Evolutionary conservation across 192 early-diverging fungal genomes (phyloP), one percentile per base, ranked within the genome.

Genomic region (Glomus cerebriforme): DNA sequence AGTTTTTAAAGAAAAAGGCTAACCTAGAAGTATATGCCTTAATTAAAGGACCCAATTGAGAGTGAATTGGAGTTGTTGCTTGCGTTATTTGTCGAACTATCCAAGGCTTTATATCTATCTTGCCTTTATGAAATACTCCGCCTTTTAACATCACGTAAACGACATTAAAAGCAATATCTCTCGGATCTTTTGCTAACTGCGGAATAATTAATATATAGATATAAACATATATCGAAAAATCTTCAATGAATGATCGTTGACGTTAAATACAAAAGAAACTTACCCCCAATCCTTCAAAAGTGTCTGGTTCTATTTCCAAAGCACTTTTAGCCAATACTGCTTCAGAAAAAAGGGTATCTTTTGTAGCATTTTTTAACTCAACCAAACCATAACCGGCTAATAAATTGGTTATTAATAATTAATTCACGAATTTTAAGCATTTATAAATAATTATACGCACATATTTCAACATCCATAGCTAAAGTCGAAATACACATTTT

Each of bases 21-120:
- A 72, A 84, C 84, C 84, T 81, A 22, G 58, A 27, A 8, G 79
- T 79, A 62, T 81, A 85, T 77, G 80, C 62, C 59, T 82, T 77
- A n/a, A 85, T 76, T 27, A 85, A 32, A 37, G 79, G 79, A 37
- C 79, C 72, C 19, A 82, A 60, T 12, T 82, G 67, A 17, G 71
- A 39, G 35, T 82, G 80, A 13, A 85, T 77, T 15, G 84, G 84
- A n/a, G 76, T 60, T 0, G 81, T 76, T 1, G 79, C 82, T 59
- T 79, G 67, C 1, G 35, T 43, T 49, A 85, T 82, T 43, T 82
- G 80, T 7, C 80, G 70, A 8, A 60, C 34, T 34, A 85, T 60
- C 79, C 79, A 80, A 49, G 62, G 24, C 13, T 64, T 47, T 54
- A 82, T 81, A 35, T 85, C 73, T 9, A 75, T 71, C 35, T 82